Conservation (phyloP, 176 grass and related monocot species). For the Canna indica region DNA sequence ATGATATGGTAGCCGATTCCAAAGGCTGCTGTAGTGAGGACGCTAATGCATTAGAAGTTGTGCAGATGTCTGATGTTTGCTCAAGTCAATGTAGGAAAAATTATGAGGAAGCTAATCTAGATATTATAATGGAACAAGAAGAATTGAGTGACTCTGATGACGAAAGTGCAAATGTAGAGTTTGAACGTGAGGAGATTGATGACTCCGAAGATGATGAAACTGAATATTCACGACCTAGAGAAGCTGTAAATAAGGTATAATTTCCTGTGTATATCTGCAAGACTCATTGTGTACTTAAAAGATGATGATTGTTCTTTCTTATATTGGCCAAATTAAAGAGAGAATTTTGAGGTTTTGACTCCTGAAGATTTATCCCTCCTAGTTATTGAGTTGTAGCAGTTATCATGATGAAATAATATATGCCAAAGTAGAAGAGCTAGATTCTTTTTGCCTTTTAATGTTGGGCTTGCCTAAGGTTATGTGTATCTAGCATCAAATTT, state of each 20-base stretch:
- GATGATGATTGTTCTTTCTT: too few relatives aligned
- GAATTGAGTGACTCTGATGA: conserved; percentile 91
- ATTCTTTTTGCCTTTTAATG: too few relatives aligned
- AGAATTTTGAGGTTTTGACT: too few relatives aligned
- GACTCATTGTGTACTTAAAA: too few relatives aligned
- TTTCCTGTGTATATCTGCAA: background rate
- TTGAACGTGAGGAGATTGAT: conserved; percentile 26
- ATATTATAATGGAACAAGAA: conserved; percentile 90
- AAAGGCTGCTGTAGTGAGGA: conserved; percentile 26
- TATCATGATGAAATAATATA: too few relatives aligned
- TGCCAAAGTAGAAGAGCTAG: too few relatives aligned
- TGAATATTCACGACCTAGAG: background rate
- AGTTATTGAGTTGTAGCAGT: too few relatives aligned
- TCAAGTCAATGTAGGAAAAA: conserved; percentile 29
- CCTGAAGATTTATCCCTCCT: too few relatives aligned
- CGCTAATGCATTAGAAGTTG: conserved; percentile 15
- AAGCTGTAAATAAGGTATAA: conserved; percentile 5
- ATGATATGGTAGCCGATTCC: conserved; percentile 11
- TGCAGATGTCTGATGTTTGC: conserved; percentile 28
- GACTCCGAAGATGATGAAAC: conserved; percentile 9
- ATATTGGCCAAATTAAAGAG: too few relatives aligned
- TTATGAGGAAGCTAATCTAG: conserved; percentile 61
- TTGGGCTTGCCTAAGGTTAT: too few relatives aligned
- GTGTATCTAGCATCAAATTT: too few relatives aligned
- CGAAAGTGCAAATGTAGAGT: conserved; percentile 62